phyloP scores from a whole-genome alignment of 176 grass and related monocot genomes.

The Hordeum vulgare region MorexV3_pseudomolecules_assembly NC_058523.1:408487983-408488482 shows the following conservation, averaged over 20 bases:
- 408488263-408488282: neutral
- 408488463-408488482: slow-evolving; percentile 58
- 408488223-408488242: neutral
- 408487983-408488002: neutral
- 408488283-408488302: neutral
- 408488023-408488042: neutral
- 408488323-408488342: slow-evolving; percentile 21
- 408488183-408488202: neutral
- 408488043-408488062: neutral
- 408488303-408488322: slow-evolving; percentile 34
- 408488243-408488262: neutral
- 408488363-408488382: slow-evolving; percentile 5
- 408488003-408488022: neutral
- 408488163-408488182: neutral
- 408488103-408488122: neutral
- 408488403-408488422: slow-evolving; percentile 57
- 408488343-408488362: slow-evolving; percentile 16
- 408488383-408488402: neutral
- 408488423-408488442: slow-evolving; percentile 90
- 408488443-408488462: slow-evolving; percentile 74
- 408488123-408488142: neutral
- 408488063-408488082: neutral
- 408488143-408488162: neutral
- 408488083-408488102: neutral
- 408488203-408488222: neutral